phyloP scores from a whole-genome alignment of 2,329 filamentous ascomycete species.

The Ceratocystis variospora region DNA sequence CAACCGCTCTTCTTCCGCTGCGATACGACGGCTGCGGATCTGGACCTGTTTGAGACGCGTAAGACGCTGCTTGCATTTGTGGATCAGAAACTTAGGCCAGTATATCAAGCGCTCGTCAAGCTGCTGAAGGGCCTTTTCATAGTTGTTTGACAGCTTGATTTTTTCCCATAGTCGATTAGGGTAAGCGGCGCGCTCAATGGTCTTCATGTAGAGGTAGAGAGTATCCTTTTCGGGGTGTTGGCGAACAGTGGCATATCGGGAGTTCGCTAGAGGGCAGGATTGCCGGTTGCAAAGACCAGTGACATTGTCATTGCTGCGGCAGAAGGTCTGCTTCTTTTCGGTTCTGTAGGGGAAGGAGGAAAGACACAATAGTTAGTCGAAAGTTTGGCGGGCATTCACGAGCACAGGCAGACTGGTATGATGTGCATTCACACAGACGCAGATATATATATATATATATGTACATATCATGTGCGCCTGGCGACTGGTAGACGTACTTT shows the following conservation, averaged over 20 bases:
- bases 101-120: slow-evolving; percentile 78
- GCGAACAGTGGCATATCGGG: slow-evolving; percentile 81
- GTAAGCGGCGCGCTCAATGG: slow-evolving; percentile 73
- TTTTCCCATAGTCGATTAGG: slow-evolving; percentile 90
- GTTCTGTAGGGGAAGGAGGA: slow-evolving; percentile 38
- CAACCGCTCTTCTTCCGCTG: slow-evolving; percentile 75
- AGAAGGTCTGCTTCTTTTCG: slow-evolving; percentile 82
- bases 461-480: background rate
- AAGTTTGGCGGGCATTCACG: background rate
- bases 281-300: slow-evolving; percentile 73
- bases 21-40: slow-evolving; percentile 64
- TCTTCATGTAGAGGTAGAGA: slow-evolving; percentile 95
- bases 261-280: slow-evolving; percentile 82
- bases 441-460: background rate
- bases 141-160: slow-evolving; percentile 80
- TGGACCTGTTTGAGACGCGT: slow-evolving; percentile 85
- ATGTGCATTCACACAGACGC: background rate
- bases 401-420: background rate
- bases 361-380: background rate
- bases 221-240: slow-evolving; percentile 66
- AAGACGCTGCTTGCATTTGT: slow-evolving; percentile 93
- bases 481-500: slow-evolving; percentile 43
- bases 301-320: slow-evolving; percentile 86
- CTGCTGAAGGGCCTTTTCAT: slow-evolving; percentile 74
- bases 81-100: slow-evolving; percentile 84